Base-by-base conservation (phyloP, 345 rosid species). In the Salix udensis region DNA sequence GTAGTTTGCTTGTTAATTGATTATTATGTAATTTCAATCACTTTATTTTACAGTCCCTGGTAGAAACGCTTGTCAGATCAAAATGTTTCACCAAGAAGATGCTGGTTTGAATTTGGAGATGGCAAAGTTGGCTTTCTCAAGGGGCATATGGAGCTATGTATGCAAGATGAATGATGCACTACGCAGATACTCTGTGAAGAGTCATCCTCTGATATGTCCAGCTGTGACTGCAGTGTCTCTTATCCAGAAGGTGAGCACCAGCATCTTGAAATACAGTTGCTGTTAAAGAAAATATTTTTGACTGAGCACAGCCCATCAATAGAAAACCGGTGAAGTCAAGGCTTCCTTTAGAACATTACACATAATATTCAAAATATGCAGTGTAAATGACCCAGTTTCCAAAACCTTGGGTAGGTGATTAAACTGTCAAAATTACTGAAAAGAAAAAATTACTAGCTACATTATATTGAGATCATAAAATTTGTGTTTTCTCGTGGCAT, bases 71-170 rank as follows among this genome's bases (percentile, higher is more conserved):
- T 89, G 90, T 77, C 96, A 93, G 88, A 91, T 95, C 79, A 87
- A 82, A 78, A 83, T 93, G 97, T 85, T 87, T 84, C 96, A 95
- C 83, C 94, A 91, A 82, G 98, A 95, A 87, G 96, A 95, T 84
- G 96, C 97, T 65, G 94, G 98, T 64, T 76, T 96, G 72, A 96
- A 93, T 77, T 86, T 84, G 78, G 98, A 91, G 80, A 90, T 96
- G 94, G 93, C 97, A 55, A 93, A 88, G 79, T 79, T 93, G 78
- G 99, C 89, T 80, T 96, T 96, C 83, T 79, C 94, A 40, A 96
- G 81, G 89, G 98, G 98, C 77, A 91, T 96, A 75, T 96, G 98
- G 98, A 88, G 92, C 80, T 96, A 90, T 24, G 89, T 95, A 37
- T 89, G 92, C 77, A 96, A 91, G 87, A 96, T 91, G 98, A 92